These are phyloP conservation scores for Solanum aculeatissimum DNA, from an alignment of 305 asterid genomes.

Conservation along the genomic window DNA sequence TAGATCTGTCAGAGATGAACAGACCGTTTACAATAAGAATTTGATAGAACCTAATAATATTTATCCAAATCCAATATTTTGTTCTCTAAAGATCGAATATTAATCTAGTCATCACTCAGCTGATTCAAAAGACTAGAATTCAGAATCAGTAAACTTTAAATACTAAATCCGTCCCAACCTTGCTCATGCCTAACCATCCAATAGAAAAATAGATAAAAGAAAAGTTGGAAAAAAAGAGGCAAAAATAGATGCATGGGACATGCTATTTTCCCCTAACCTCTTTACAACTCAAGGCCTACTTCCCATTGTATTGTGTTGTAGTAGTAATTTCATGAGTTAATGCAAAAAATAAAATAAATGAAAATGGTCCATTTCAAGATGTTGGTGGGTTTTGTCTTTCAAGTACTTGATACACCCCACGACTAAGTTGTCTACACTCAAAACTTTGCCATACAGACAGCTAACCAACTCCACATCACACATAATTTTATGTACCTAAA, in stretches of 20 bases:
- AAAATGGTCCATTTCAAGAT: conserved; percentile 6
- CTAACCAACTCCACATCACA: background rate
- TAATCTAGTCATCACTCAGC: too few relatives aligned
- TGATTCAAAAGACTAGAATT: background rate
- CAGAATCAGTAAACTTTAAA: background rate
- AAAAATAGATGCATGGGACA: background rate
- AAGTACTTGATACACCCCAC: conserved; percentile 12
- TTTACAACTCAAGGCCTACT: conserved; percentile 2
- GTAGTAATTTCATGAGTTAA: background rate
- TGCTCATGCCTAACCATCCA: background rate
- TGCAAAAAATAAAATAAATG: background rate
- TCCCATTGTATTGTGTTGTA: background rate
- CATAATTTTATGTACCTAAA: background rate
- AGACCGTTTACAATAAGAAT: background rate
- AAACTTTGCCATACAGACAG: background rate
- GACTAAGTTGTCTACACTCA: conserved; percentile 15
- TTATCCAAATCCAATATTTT: too few relatives aligned
- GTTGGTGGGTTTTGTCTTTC: conserved; percentile 25
- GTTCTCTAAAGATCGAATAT: too few relatives aligned
- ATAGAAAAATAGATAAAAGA: background rate
- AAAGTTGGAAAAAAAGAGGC: background rate
- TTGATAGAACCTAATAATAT: background rate
- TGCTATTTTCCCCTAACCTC: conserved; percentile 5
- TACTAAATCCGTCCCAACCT: background rate
- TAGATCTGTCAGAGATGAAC: background rate